Evolutionary conservation across 1,284 basidiomycete species (phyloP).

Genomic region (Leccinum fuscescens): DNA sequence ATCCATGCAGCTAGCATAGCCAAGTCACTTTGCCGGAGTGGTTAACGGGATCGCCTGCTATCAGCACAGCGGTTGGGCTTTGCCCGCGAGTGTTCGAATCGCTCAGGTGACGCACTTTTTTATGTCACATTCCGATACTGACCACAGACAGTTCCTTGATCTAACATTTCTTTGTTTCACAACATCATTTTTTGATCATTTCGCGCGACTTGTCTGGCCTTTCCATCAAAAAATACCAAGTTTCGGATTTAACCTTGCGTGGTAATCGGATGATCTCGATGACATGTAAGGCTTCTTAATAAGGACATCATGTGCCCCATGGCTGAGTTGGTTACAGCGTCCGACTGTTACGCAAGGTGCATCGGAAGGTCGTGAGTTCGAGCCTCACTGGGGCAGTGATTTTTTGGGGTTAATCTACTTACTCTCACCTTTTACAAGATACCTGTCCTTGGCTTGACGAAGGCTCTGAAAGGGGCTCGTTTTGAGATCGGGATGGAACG

Average conservation of each 20-base stretch:
- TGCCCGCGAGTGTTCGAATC: constrained; percentile 86
- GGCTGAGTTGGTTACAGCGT: constrained; percentile 83
- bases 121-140: not conserved
- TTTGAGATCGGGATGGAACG: constrained; percentile 55
- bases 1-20: not conserved
- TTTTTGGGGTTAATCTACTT: no score
- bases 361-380: constrained; percentile 78
- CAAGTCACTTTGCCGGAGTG: constrained; percentile 85
- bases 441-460: constrained; percentile 42
- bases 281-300: no score
- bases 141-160: not conserved
- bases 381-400: constrained; percentile 65
- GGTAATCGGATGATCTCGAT: not conserved
- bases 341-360: constrained; percentile 58
- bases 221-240: not conserved
- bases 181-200: not conserved
- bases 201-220: not conserved
- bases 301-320: constrained; percentile 51
- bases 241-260: not conserved
- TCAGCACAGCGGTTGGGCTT: constrained; percentile 71
- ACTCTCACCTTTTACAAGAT: not conserved
- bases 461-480: constrained; percentile 45
- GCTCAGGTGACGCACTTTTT: constrained; percentile 69
- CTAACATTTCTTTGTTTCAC: not conserved
- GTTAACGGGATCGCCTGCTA: constrained; percentile 92